phyloP scores from a whole-genome alignment of 768 basidiomycete species.

The Auricularia sp. region DNA sequence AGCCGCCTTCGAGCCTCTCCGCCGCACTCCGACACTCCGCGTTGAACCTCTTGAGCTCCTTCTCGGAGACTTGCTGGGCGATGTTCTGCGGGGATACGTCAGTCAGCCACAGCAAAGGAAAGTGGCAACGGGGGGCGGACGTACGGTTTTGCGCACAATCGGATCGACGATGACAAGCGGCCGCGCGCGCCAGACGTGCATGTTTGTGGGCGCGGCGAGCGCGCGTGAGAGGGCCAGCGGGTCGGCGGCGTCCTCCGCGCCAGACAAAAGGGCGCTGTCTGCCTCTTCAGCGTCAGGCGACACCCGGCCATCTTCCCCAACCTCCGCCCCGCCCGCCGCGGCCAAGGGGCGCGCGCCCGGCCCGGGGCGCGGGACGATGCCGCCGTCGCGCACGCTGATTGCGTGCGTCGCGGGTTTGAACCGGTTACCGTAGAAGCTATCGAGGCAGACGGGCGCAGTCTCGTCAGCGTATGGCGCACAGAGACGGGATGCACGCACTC shows the following conservation, averaged over 20 bases:
- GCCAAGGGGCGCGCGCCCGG: not conserved
- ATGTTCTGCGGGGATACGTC: not conserved
- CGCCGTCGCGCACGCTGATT: not conserved
- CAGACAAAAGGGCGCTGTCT: no score
- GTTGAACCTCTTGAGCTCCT: not conserved
- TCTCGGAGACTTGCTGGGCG: not conserved
- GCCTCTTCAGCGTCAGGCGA: no score
- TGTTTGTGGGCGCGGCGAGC: not conserved
- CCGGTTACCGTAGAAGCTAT: not conserved
- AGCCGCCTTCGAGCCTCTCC: no score
- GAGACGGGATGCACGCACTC: not conserved
- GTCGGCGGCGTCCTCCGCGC: no score
- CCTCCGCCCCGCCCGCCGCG: not conserved
- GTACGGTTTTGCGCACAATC: not conserved
- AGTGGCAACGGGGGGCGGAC: not conserved
- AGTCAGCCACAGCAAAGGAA: not conserved
- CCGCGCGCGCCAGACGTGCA: not conserved
- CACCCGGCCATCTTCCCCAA: no score
- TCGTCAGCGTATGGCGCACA: not conserved
- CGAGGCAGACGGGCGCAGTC: not conserved
- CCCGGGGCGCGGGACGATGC: not conserved
- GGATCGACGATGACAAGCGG: not conserved
- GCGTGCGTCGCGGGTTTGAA: not conserved
- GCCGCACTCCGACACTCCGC: not conserved
- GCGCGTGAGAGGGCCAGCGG: not conserved